Evolutionary conservation across 352 stramenopile genomes (phyloP).

Genomic region (Aphanomyces cochlioides): DNA sequence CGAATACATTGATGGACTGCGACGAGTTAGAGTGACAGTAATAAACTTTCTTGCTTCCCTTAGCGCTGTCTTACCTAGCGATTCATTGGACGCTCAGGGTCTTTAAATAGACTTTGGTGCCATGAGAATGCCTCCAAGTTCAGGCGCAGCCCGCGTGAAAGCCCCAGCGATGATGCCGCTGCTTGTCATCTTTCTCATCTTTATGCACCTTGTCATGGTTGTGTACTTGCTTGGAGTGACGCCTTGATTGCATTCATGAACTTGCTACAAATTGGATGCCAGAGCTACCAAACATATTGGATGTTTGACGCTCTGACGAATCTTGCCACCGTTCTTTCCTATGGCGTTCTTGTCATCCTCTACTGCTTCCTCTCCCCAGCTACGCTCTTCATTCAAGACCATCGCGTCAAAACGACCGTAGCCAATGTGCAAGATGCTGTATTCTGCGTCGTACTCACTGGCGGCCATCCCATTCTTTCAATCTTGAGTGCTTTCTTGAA

Average conservation of each 20-base stretch:
- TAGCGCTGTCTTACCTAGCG: too few relatives aligned
- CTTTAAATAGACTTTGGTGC: too few relatives aligned
- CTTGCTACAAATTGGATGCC: constrained; percentile 5
- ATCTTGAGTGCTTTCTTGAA: neutral
- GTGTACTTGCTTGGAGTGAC: neutral
- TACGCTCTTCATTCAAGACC: neutral
- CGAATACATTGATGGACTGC: too few relatives aligned
- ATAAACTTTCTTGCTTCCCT: too few relatives aligned
- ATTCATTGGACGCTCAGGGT: too few relatives aligned
- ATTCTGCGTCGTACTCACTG: neutral
- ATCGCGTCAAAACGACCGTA: neutral
- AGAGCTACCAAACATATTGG: constrained; percentile 2
- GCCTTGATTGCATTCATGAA: neutral
- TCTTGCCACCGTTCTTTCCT: neutral
- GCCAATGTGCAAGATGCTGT: neutral
- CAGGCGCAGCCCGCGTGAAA: too few relatives aligned
- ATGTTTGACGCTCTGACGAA: neutral
- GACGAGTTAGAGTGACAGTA: too few relatives aligned
- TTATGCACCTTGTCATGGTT: too few relatives aligned
- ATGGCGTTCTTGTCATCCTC: neutral
- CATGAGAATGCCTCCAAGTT: too few relatives aligned
- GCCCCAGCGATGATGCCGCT: too few relatives aligned
- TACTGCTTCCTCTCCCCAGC: constrained; percentile 5
- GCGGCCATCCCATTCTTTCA: neutral
- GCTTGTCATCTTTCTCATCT: too few relatives aligned